Conservation (phyloP, 352 stramenopile species). For the Phytophthora pinifolia region DNA sequence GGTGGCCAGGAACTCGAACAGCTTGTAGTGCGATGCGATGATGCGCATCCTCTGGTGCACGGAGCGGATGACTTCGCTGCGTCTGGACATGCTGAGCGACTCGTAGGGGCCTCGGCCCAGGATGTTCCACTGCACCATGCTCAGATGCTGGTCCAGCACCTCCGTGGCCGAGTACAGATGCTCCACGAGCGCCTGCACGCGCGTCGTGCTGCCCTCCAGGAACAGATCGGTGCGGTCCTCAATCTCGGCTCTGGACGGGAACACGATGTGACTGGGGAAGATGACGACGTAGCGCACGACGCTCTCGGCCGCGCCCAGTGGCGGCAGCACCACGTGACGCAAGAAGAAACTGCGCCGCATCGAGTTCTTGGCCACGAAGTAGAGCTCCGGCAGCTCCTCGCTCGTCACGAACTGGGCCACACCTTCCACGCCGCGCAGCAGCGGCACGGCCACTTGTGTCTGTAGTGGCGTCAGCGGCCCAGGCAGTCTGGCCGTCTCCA, state of each 20-base stretch:
- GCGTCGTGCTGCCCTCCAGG: conserved; percentile 68
- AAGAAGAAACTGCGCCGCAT: conserved; percentile 71
- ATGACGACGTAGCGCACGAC: conserved; percentile 78
- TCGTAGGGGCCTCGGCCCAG: conserved; percentile 76
- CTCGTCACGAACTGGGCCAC: conserved; percentile 79
- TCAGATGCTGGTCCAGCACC: conserved; percentile 81
- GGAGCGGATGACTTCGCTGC: conserved; percentile 66
- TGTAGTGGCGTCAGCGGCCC: conserved; percentile 53
- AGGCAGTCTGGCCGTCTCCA: conserved; percentile 54
- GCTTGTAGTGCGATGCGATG: conserved; percentile 74
- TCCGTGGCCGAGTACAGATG: conserved; percentile 85
- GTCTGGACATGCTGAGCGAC: conserved; percentile 57
- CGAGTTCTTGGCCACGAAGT: conserved; percentile 83
- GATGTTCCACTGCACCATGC: conserved; percentile 89
- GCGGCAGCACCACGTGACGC: conserved; percentile 65
- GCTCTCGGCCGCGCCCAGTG: conserved; percentile 63
- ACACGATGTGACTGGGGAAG: conserved; percentile 73
- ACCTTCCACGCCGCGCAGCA: conserved; percentile 68
- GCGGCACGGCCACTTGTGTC: conserved; percentile 54
- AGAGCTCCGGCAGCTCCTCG: conserved; percentile 81
- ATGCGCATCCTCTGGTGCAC: conserved; percentile 72
- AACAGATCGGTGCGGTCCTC: conserved; percentile 77
- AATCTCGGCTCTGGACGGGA: conserved; percentile 77
- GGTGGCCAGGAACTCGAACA: conserved; percentile 83
- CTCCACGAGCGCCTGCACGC: conserved; percentile 73